Base-by-base conservation (phyloP, 2,329 filamentous ascomycete species). In the Zopfia rhizophila region DNA sequence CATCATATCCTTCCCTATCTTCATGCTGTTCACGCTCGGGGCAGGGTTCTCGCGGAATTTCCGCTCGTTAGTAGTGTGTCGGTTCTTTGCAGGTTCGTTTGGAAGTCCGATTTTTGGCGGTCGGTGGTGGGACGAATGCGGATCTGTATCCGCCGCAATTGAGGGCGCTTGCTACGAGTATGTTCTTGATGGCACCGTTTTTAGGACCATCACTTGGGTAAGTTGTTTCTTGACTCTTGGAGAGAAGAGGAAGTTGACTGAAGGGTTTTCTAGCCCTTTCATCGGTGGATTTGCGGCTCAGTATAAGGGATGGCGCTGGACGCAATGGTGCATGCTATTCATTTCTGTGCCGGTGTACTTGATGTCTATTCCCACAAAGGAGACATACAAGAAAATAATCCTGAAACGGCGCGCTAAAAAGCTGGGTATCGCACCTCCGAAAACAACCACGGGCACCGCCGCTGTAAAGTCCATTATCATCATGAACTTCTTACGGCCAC, bases 61-160 rank as follows among this genome's bases (percentile, higher is more conserved):
- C 12, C 78, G 69, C 0, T 75, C 72, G 0, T 56, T 88, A 2
- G 75, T 78, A 36, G 66, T 85, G 7, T 71, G 83, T 18, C 74
- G 85, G 2, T 85, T 93, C 74, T 89, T 91, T 58, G 89, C 89
- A 36, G 87, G 89, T 0, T 66, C 87, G 65, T 88, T 88, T 53
- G 88, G 87, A 19, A 86, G 29, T 81, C 89, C 56, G 78, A 67
- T 70, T 1, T n/a, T 60, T 78, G 1, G 73, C 75, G 2, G 71
- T 77, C 2, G 75, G 73, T 3, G 69, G 67, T 4, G 75, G 74
- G 1, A 75, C 69, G 2, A 70, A 62, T 38, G 72, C 71, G 5
- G 75, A 77, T 51, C 22, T 77, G 18, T 75, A 69, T 31, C 46
- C 55, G 2, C 64, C 67, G 1, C 55, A 60, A 2, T 41, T 61